Percentiles rank a stretch among this genome's conserved stretches.
phyloP scores from a whole-genome alignment of 257 asterid genomes.

The Gardenia jasminoides region DNA sequence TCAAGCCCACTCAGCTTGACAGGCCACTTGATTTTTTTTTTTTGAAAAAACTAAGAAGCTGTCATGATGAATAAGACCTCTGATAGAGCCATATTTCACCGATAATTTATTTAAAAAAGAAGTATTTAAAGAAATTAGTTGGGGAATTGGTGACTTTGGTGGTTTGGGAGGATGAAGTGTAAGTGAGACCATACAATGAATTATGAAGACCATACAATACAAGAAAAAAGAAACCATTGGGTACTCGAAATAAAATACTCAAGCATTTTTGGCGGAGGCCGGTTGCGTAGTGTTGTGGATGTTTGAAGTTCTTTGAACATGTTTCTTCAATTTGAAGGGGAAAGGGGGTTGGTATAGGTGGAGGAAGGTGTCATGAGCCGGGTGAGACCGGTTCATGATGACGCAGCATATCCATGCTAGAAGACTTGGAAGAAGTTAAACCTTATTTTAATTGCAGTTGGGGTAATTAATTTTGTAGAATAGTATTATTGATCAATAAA shows the following conservation, averaged over 20 bases:
- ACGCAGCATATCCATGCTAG: constrained; percentile 10
- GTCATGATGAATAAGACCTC: too few relatives aligned
- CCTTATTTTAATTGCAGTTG: not conserved
- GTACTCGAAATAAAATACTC: constrained; percentile 20
- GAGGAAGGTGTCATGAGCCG: constrained; percentile 20
- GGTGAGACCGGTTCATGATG: constrained; percentile 17
- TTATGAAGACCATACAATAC: constrained; percentile 22
- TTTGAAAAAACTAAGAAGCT: too few relatives aligned
- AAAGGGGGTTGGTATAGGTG: constrained; percentile 2
- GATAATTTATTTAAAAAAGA: too few relatives aligned
- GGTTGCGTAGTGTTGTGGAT: constrained; percentile 48
- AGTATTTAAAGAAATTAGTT: too few relatives aligned
- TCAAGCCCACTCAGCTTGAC: too few relatives aligned
- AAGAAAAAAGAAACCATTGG: constrained; percentile 8
- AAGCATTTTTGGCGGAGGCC: constrained; percentile 28
- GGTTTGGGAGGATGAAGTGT: too few relatives aligned
- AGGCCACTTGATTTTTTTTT: too few relatives aligned
- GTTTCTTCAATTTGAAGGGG: constrained; percentile 36
- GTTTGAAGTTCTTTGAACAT: constrained; percentile 72
- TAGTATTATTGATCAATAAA: too few relatives aligned
- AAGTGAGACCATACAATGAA: too few relatives aligned
- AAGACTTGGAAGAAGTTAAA: constrained; percentile 3
- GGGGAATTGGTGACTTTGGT: too few relatives aligned
- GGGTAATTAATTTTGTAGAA: not conserved
- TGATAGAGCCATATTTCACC: too few relatives aligned